Evolutionary conservation across 345 rosid genomes (phyloP).

Genomic region (Noccaea caerulescens): DNA sequence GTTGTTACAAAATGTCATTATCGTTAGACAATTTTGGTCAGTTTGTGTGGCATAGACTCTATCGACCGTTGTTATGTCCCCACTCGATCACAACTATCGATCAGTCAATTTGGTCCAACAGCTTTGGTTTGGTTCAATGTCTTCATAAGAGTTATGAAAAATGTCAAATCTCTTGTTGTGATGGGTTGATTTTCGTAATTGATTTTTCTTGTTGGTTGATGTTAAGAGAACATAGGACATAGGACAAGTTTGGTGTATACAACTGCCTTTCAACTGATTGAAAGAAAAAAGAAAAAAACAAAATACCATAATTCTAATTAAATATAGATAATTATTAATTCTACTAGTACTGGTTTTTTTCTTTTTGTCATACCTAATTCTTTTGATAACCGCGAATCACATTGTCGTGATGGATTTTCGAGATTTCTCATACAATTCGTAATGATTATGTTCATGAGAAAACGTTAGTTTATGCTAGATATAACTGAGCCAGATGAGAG

Average conservation of each 20-base stretch:
- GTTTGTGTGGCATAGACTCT: constrained; percentile 26
- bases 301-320: constrained; percentile 1
- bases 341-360: not conserved
- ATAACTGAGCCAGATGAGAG: not conserved
- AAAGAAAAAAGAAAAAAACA: not conserved
- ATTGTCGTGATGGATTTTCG: too few species aligned
- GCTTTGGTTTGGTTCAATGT: constrained; percentile 29
- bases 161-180: constrained; percentile 38
- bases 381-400: too few species aligned
- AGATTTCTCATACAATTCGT: not conserved
- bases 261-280: not conserved
- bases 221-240: constrained; percentile 18
- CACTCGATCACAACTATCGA: constrained; percentile 38
- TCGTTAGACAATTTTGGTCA: constrained; percentile 34
- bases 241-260: constrained; percentile 19
- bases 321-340: not conserved
- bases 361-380: too few species aligned
- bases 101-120: constrained; percentile 43
- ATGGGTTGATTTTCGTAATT: constrained; percentile 36
- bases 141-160: constrained; percentile 22
- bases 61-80: constrained; percentile 42
- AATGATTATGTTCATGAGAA: not conserved
- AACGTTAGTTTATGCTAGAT: not conserved
- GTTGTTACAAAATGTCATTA: constrained; percentile 35
- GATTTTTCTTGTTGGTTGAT: constrained; percentile 31